Evolutionary conservation across 2,329 filamentous ascomycete species (phyloP).

Genomic region (Fusarium anguioides): DNA sequence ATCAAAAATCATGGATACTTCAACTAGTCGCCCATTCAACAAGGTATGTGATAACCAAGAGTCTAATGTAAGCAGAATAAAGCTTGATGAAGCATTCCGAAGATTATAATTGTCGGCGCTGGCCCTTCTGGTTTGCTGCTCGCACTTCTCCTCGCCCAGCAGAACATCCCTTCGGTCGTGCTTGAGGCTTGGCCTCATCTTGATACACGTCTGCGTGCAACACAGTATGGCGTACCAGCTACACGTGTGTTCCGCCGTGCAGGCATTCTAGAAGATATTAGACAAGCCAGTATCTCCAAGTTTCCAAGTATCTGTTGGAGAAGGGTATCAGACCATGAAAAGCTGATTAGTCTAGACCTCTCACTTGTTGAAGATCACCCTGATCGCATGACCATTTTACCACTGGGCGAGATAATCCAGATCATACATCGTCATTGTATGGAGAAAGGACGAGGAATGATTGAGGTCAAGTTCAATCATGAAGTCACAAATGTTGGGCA

Average conservation of each 20-base stretch:
- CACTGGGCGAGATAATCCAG: slow-evolving; percentile 1
- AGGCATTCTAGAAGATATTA: not conserved
- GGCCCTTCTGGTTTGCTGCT: not conserved
- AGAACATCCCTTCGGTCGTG: not conserved
- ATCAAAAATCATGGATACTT: not conserved
- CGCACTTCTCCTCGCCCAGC: not conserved
- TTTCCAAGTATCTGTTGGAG: slow-evolving; percentile 9
- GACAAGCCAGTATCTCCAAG: not conserved
- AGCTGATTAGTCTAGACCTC: not conserved
- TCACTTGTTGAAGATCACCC: slow-evolving; percentile 10
- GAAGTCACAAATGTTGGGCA: not conserved
- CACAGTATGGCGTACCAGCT: slow-evolving; percentile 5
- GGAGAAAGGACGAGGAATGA: not conserved
- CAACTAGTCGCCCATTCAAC: not conserved
- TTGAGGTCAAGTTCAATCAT: slow-evolving; percentile 1
- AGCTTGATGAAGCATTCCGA: not conserved
- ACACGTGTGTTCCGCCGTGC: slow-evolving; percentile 5
- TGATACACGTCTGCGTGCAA: slow-evolving; percentile 1
- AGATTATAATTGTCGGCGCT: slow-evolving; percentile 11
- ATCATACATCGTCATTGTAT: not conserved
- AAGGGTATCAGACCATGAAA: not conserved
- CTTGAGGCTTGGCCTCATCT: slow-evolving; percentile 7
- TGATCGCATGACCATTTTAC: slow-evolving; percentile 1
- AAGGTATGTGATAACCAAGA: not conserved
- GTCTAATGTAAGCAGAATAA: not conserved